phyloP scores from a whole-genome alignment of 805 yeast genomes.

The Diddensiella caesifluorescens region DNA sequence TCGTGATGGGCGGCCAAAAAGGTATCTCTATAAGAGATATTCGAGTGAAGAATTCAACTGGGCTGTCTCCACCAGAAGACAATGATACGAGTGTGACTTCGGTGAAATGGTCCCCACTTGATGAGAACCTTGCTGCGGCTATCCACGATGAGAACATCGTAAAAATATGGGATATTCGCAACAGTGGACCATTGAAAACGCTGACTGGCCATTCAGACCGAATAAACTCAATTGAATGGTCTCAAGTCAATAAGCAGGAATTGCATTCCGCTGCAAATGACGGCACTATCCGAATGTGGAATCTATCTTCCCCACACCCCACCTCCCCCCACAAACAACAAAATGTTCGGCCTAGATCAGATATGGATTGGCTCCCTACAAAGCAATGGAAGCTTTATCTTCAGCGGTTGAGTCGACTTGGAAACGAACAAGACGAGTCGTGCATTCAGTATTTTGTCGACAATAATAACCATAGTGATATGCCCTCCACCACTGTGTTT shows the following conservation, averaged over 20 bases:
- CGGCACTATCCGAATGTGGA: constrained; percentile 68
- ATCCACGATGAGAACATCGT: constrained; percentile 53
- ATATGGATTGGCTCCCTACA: constrained; percentile 18
- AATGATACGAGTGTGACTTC: constrained; percentile 36
- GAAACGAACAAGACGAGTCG: constrained; percentile 14
- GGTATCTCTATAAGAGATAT: constrained; percentile 75
- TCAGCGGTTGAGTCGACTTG: constrained; percentile 23
- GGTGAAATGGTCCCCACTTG: constrained; percentile 59
- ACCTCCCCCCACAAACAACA: not conserved
- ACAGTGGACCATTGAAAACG: constrained; percentile 46
- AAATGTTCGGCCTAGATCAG: constrained; percentile 1
- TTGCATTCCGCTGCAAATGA: constrained; percentile 57
- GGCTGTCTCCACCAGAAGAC: constrained; percentile 40
- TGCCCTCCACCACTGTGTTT: constrained; percentile 23
- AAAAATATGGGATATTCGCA: constrained; percentile 72
- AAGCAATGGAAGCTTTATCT: constrained; percentile 28
- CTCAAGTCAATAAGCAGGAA: constrained; percentile 38
- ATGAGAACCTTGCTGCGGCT: constrained; percentile 60
- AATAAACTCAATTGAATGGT: constrained; percentile 60
- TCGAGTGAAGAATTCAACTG: constrained; percentile 44
- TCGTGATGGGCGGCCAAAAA: constrained; percentile 56
- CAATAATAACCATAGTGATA: constrained; percentile 12
- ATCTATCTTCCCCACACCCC: constrained; percentile 31
- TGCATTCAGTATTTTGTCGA: constrained; percentile 23
- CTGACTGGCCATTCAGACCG: constrained; percentile 52